Evolutionary conservation across 805 yeast genomes (phyloP).

Genomic region (Hanseniaspora lachancei): DNA sequence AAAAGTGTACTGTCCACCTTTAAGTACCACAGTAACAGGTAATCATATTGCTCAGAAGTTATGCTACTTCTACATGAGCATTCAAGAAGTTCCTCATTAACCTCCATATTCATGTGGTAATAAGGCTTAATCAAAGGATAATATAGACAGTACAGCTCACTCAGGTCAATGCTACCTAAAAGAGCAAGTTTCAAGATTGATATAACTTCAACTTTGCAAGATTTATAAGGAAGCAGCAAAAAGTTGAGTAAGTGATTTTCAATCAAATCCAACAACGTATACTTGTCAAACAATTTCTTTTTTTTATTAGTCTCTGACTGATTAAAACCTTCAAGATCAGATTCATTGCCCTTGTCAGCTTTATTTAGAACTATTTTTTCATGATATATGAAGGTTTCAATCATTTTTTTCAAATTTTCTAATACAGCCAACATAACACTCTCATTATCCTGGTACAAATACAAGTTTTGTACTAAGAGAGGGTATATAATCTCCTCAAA

Average conservation of each 20-base stretch:
- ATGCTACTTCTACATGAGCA: slow-evolving; percentile 54
- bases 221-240: slow-evolving; percentile 1
- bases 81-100: slow-evolving; percentile 51
- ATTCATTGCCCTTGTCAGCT: no score
- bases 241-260: slow-evolving; percentile 5
- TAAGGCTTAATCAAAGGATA: slow-evolving; percentile 70
- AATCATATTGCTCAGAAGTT: slow-evolving; percentile 52
- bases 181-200: not conserved
- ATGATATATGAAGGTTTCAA: not conserved
- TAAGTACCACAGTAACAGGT: slow-evolving; percentile 59
- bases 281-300: not conserved
- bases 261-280: not conserved
- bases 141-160: slow-evolving; percentile 72
- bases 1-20: slow-evolving; percentile 47
- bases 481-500: slow-evolving; percentile 85
- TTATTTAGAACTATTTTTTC: not conserved
- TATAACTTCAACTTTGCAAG: not conserved
- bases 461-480: slow-evolving; percentile 50
- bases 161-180: slow-evolving; percentile 21
- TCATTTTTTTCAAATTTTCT: not conserved
- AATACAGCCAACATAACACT: slow-evolving; percentile 29
- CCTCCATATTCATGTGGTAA: slow-evolving; percentile 63
- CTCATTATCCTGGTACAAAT: slow-evolving; percentile 55
- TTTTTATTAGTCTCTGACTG: not conserved
- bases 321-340: not conserved